Base-by-base conservation (phyloP, 1,284 basidiomycete genomes). In the Cutaneotrichosporon dermatis region DNA sequence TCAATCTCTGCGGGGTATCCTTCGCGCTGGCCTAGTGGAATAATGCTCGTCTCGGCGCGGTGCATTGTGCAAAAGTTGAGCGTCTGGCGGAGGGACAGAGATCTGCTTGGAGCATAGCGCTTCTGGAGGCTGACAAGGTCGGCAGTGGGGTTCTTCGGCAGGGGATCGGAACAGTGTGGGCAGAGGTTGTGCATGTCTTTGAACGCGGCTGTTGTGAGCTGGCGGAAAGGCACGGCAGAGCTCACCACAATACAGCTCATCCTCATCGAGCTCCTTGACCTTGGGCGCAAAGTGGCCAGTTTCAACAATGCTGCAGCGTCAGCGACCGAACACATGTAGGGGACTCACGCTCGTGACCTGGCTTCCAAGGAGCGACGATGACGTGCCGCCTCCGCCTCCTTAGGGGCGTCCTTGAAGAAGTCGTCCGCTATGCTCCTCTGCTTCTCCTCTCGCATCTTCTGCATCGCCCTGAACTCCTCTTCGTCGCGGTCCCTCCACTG, bases 1-100 rank as follows among this genome's bases (percentile, higher is more conserved):
- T 73, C 70, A 50, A 78, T 67, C 0, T 45, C 42, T 7, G 45
- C 33, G 1, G 74, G 75, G 57, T 71, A 78, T 0, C 74, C 74
- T n/a, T 61, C 61, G 10, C 65, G 67, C 16, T 63, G 44, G 6
- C 75, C 76, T 3, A 73, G 61, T 2, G 75, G 75, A 36, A 78
- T 69, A 35, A 66, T 55, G 0, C 53, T 61, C 0, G 68, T 66
- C 60, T 76, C 71, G 6, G 72, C 73, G 6, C 65, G 61, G 58
- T 78, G 75, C 40, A 64, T 60, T 1, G 59, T 45, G 60, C 76
- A 78, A 37, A 70, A 73, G 1, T 68, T 60, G 50, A 69, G 34
- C 41, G 37, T 51, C 33, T 44, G 44, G 25, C 33, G 48, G 35
- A 49, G 43, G 36, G 36, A 36, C 43, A 42, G 54, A 25, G 25